Evolutionary conservation across 2,329 filamentous ascomycete species (phyloP).

Genomic region (Nemania sp.): DNA sequence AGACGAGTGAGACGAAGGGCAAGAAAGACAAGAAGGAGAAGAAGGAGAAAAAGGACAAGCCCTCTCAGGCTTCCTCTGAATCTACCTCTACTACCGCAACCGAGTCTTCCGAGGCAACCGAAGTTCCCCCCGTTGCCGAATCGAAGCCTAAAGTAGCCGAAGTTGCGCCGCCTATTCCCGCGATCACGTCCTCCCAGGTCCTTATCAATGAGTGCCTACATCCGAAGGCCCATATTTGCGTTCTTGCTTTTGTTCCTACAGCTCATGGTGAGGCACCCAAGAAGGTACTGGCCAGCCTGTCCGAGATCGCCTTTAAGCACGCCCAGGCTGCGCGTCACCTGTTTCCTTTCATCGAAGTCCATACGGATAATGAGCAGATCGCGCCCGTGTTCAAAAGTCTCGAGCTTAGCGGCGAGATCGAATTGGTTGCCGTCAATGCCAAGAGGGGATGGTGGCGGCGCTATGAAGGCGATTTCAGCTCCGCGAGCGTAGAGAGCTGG

Average conservation of each 20-base stretch:
- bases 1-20: conserved; percentile 45
- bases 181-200: conserved; percentile 65
- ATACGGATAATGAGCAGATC: conserved; percentile 63
- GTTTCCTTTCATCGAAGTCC: conserved; percentile 83
- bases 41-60: conserved; percentile 41
- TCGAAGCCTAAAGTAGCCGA: conserved; percentile 57
- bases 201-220: conserved; percentile 75
- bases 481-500: conserved; percentile 76
- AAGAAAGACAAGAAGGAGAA: conserved; percentile 35
- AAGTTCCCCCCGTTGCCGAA: conserved; percentile 42
- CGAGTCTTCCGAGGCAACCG: conserved; percentile 44
- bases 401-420: conserved; percentile 62
- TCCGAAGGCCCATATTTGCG: conserved; percentile 77
- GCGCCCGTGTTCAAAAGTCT: conserved; percentile 63
- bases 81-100: conserved; percentile 47
- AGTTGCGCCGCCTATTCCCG: conserved; percentile 65
- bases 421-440: conserved; percentile 82
- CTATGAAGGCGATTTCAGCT: conserved; percentile 66
- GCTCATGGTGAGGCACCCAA: conserved; percentile 56
- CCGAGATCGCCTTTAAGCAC: conserved; percentile 78
- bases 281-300: conserved; percentile 65
- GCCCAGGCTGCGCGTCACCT: conserved; percentile 66
- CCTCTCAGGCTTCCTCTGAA: conserved; percentile 50
- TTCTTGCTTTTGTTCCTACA: conserved; percentile 72
- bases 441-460: conserved; percentile 85